phyloP scores from a whole-genome alignment of 768 basidiomycete genomes.

The Pleurotus sapidus region DNA sequence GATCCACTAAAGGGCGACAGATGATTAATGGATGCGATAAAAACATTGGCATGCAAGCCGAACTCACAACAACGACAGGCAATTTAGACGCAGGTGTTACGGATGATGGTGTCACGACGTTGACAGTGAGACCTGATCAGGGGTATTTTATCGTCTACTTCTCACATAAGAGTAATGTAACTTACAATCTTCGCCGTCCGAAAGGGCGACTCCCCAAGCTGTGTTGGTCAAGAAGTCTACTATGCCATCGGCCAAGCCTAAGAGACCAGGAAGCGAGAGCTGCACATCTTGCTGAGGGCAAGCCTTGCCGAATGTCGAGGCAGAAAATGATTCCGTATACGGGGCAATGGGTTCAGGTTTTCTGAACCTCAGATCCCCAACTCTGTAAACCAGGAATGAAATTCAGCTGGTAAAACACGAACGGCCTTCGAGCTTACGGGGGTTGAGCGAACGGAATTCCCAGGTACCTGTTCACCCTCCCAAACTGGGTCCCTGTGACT shows the following conservation, averaged over 20 bases:
- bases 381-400: constrained; percentile 10
- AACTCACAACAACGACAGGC: constrained; percentile 46
- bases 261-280: constrained; percentile 24
- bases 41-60: neutral
- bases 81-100: constrained; percentile 33
- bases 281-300: constrained; percentile 21
- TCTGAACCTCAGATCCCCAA: constrained; percentile 14
- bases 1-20: constrained; percentile 34
- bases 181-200: constrained; percentile 42
- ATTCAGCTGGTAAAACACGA: no score
- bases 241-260: constrained; percentile 23
- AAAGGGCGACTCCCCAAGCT: constrained; percentile 20
- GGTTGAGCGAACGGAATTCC: constrained; percentile 57
- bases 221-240: constrained; percentile 26
- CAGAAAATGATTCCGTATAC: constrained; percentile 25
- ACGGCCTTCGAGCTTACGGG: constrained; percentile 31
- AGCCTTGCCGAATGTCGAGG: constrained; percentile 26
- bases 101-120: constrained; percentile 39
- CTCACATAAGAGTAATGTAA: constrained; percentile 1
- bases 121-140: constrained; percentile 37
- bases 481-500: constrained; percentile 35
- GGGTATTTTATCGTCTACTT: neutral
- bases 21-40: neutral
- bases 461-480: constrained; percentile 35
- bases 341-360: constrained; percentile 23